phyloP scores from a whole-genome alignment of 768 basidiomycete species.

The Megacollybia marginata region DNA sequence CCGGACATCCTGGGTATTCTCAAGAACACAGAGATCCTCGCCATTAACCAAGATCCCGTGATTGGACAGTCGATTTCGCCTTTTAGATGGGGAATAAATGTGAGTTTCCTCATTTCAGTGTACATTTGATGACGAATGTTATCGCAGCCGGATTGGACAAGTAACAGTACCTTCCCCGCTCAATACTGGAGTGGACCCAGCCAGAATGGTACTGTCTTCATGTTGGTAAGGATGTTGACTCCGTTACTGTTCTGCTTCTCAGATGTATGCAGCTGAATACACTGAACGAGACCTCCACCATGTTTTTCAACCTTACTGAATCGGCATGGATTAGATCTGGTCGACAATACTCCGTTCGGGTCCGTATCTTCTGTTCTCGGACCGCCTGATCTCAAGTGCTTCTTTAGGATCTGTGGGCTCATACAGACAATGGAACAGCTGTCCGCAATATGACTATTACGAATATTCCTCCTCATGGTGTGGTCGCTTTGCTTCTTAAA shows the following conservation, averaged over 20 bases:
- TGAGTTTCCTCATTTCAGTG: constrained; percentile 18
- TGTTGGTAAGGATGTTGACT: constrained; percentile 38
- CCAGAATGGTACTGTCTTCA: constrained; percentile 53
- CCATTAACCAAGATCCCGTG: constrained; percentile 62
- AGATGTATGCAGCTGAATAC: constrained; percentile 40
- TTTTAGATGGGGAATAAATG: constrained; percentile 64
- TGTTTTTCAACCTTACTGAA: constrained; percentile 56
- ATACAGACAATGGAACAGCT: constrained; percentile 47
- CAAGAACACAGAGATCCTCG: constrained; percentile 56
- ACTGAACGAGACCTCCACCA: constrained; percentile 38
- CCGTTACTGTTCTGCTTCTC: background rate
- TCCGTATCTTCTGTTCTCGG: constrained; percentile 18
- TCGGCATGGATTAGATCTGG: constrained; percentile 62
- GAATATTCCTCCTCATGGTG: constrained; percentile 47
- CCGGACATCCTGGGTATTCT: constrained; percentile 47
- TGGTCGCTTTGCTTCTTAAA: constrained; percentile 42
- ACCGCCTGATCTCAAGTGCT: background rate
- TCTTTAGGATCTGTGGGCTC: constrained; percentile 46
- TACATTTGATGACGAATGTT: background rate
- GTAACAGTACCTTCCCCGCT: constrained; percentile 42
- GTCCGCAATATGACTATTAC: constrained; percentile 40
- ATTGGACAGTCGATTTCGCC: constrained; percentile 56
- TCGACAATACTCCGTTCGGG: constrained; percentile 50
- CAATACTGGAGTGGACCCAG: constrained; percentile 60
- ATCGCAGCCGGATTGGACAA: constrained; percentile 28